Evolutionary conservation across 805 yeast genomes (phyloP).

Genomic region (Pichia pseudocactophila): DNA sequence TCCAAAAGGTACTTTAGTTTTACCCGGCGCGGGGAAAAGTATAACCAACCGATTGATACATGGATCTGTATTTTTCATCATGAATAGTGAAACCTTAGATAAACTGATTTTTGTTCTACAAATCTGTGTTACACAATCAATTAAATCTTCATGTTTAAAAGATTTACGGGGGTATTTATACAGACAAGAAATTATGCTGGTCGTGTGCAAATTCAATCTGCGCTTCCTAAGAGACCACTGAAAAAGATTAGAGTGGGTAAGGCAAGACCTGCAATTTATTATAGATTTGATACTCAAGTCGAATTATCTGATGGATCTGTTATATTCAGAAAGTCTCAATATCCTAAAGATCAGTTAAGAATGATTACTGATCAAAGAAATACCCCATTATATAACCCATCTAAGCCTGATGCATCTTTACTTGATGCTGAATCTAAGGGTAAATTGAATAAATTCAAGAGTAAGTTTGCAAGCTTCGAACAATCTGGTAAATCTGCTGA

Average conservation of each 20-base stretch:
- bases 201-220: constrained; percentile 21
- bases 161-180: neutral
- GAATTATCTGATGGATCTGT: constrained; percentile 95
- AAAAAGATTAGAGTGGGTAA: constrained; percentile 69
- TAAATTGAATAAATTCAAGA: constrained; percentile 64
- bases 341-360: constrained; percentile 78
- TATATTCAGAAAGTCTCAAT: constrained; percentile 69
- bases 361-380: constrained; percentile 86
- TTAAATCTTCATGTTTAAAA: neutral
- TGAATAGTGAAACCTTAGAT: no score
- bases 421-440: constrained; percentile 81
- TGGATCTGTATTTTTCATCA: no score
- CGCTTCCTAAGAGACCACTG: constrained; percentile 44
- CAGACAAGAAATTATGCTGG: constrained; percentile 24
- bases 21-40: no score
- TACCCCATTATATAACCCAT: constrained; percentile 81
- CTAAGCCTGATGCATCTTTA: constrained; percentile 64
- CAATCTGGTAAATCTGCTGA: constrained; percentile 27
- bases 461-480: constrained; percentile 48
- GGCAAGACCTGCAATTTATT: constrained; percentile 88
- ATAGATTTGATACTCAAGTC: constrained; percentile 82
- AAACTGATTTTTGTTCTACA: no score
- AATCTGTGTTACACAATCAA: neutral
- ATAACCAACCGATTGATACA: no score
- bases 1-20: no score